Conservation (phyloP, 78 protist genomes). For the Mastigamoeba balamuthi region DNA sequence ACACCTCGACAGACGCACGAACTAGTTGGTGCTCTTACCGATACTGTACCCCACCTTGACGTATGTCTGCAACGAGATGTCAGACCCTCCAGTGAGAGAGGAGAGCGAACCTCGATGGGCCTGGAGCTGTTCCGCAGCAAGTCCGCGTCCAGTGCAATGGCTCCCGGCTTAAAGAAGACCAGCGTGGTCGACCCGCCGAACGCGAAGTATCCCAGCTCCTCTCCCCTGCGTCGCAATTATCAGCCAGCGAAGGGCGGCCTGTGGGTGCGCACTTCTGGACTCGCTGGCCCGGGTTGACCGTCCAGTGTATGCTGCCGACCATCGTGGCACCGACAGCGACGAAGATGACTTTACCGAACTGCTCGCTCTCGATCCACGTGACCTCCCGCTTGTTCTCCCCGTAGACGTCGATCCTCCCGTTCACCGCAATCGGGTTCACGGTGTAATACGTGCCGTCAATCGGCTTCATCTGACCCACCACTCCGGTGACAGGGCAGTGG, state of each 20-base stretch:
- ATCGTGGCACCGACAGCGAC: neutral
- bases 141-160: neutral
- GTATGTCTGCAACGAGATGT: too few species aligned
- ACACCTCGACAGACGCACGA: too few species aligned
- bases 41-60: too few species aligned
- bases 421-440: neutral
- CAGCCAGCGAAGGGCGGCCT: neutral
- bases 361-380: neutral
- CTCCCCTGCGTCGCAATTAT: neutral
- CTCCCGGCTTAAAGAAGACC: neutral
- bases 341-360: neutral
- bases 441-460: neutral
- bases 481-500: neutral
- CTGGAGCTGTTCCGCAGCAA: neutral
- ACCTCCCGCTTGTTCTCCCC: neutral
- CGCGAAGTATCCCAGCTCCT: neutral
- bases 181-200: neutral
- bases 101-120: neutral
- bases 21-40: too few species aligned
- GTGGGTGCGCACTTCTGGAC: neutral
- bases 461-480: neutral
- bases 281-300: neutral
- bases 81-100: too few species aligned
- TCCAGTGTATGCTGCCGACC: neutral
- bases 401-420: neutral